A percentile compares a stretch with the other conserved stretches of the same genome.
Conservation (phyloP, 2,329 filamentous ascomycete genomes). For the Lasiodiplodia sp. region DNA sequence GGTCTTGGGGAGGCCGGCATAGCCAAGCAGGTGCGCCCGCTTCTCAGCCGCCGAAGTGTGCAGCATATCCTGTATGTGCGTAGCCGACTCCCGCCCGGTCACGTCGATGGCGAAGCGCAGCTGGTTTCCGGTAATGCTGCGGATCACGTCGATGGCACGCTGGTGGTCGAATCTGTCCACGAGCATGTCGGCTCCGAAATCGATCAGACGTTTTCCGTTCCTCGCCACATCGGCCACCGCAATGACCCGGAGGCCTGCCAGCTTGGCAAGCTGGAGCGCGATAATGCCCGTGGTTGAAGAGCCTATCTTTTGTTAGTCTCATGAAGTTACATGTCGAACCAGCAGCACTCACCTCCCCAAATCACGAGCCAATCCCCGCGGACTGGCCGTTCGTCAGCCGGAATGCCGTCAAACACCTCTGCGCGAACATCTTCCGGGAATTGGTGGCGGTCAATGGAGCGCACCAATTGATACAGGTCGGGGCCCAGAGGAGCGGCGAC, state of each 20-base stretch:
- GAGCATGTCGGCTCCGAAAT: conserved; percentile 29
- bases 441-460: conserved; percentile 52
- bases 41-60: conserved; percentile 13
- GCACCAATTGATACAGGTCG: conserved; percentile 63
- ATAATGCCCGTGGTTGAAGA: conserved; percentile 75
- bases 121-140: conserved; percentile 25
- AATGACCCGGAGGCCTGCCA: conserved; percentile 70
- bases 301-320: conserved; percentile 57
- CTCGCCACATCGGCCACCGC: conserved; percentile 71
- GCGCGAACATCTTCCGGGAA: conserved; percentile 68
- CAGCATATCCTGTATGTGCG: conserved; percentile 16
- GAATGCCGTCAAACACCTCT: conserved; percentile 67
- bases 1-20: conserved; percentile 72
- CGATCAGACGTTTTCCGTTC: conserved; percentile 53
- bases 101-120: conserved; percentile 28
- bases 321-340: not conserved
- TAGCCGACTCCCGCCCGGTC: conserved; percentile 19
- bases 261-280: conserved; percentile 71
- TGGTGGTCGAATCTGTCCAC: conserved; percentile 27
- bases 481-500: conserved; percentile 57
- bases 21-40: conserved; percentile 66
- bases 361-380: conserved; percentile 74
- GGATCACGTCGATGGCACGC: conserved; percentile 26
- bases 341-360: conserved; percentile 64
- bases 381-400: conserved; percentile 60